Evolutionary conservation across 2,329 filamentous ascomycete genomes (phyloP), one percentile per base, ranked within the genome.

Genomic region (Blastomyces emzantsi): DNA sequence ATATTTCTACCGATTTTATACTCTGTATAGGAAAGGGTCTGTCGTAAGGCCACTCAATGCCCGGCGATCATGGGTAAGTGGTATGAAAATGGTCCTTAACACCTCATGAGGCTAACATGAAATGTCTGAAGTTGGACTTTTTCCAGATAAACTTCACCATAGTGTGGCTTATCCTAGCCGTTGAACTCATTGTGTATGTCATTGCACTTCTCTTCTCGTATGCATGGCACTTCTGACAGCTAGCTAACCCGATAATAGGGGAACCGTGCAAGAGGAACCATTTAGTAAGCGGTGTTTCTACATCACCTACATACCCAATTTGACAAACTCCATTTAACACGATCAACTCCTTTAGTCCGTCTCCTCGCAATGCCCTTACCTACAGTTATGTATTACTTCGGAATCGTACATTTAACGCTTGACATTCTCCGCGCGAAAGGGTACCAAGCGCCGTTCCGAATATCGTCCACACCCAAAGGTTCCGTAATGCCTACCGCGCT

Each of bases 381-480:
- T 8, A 76, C 74, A 28, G 77, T 79, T 47, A 79, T 79, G 76
- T 78, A 77, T 67, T 78, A 79, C 66, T 79, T 79, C 63, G 77
- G 77, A 56, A 68, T 69, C 56, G 75, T 78, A 49, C 75, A 77
- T 67, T 71, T 78, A 17, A 68, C 73, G 36, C 75, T 79, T 61
- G 75, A 78, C 62, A 69, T 78, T 33, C 74, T 78, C n/a, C 76
- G 75, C 55, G 73, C 74, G 51, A 67, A 69, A 62, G 76, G 77
- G n/a, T 73, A 70, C 66, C 77, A 76, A 69, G 82, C 85, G 0
- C 85, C 84, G 0, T 87, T 85, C 69, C 82, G 84, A 56, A 84
- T 88, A 66, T 87, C 84, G 62, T 88, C 86, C 1, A 84, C 85
- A 0, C 80, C 80, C 0, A 86, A 85, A 69, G 85, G 85, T 22